Evolutionary conservation across 306 rosid genomes (phyloP).

Genomic region (Sphenostylis stenocarpa): DNA sequence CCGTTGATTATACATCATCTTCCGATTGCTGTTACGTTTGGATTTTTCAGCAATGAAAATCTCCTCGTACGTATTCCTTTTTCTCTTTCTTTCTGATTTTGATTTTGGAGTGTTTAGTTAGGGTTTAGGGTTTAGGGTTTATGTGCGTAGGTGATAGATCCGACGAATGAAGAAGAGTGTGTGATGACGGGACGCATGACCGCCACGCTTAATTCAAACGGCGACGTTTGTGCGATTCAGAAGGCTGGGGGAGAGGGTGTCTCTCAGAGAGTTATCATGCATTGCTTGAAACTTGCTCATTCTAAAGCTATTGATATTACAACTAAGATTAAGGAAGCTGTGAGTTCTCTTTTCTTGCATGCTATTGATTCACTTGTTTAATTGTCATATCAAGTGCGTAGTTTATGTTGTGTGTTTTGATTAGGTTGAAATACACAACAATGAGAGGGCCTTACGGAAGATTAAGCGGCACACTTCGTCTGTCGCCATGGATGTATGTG

Average conservation of each 20-base stretch:
- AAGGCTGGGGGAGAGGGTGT: conserved; percentile 90
- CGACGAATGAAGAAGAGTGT: conserved; percentile 84
- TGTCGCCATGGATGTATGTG: conserved; percentile 54
- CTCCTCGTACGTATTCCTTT: conserved; percentile 49
- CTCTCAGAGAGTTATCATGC: conserved; percentile 63
- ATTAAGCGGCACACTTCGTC: conserved; percentile 63
- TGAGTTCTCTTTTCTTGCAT: conserved; percentile 41
- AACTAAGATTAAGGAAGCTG: conserved; percentile 71
- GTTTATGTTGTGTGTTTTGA: conserved; percentile 15
- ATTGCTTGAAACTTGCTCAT: conserved; percentile 81
- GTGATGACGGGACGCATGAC: conserved; percentile 96
- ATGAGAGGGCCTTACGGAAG: conserved; percentile 68
- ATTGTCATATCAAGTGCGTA: neutral
- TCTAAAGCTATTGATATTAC: conserved; percentile 81
- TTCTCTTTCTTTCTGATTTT: neutral
- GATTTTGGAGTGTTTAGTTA: neutral
- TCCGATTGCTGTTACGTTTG: conserved; percentile 91
- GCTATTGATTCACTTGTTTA: neutral
- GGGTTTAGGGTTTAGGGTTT: neutral
- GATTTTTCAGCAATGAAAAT: conserved; percentile 69
- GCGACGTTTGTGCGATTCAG: conserved; percentile 91
- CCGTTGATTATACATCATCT: conserved; percentile 90
- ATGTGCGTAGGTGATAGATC: conserved; percentile 72
- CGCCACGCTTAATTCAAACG: conserved; percentile 73
- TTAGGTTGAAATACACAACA: conserved; percentile 68